Conservation (phyloP, 768 basidiomycete species). For the Coprinellus aureogranulatus region DNA sequence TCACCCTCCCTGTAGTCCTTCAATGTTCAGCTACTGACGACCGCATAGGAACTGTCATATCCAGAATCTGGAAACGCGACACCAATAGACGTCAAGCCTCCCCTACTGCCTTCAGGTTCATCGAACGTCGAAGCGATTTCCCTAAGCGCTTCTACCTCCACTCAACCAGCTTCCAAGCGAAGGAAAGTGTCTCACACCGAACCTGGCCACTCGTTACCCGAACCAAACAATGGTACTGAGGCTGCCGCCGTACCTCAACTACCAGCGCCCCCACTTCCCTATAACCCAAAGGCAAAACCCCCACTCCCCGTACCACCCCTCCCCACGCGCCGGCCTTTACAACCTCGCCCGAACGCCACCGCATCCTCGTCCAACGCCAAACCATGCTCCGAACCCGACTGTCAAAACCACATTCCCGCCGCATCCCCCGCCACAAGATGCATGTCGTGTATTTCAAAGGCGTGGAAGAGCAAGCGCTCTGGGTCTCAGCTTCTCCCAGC, state of each 20-base stretch:
- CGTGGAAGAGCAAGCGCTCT: constrained; percentile 6
- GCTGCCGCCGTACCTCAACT: too few relatives aligned
- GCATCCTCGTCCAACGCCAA: not conserved
- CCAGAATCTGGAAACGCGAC: not conserved
- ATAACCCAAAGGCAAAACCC: not conserved
- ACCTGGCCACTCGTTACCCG: too few relatives aligned
- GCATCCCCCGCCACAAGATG: not conserved
- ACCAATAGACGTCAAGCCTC: not conserved
- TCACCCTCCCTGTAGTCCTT: not conserved
- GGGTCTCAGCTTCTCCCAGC: not conserved
- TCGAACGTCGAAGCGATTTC: not conserved
- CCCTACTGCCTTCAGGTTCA: not conserved
- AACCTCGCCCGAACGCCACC: not conserved
- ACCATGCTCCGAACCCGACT: not conserved
- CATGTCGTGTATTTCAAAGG: constrained; percentile 4
- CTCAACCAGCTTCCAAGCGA: not conserved
- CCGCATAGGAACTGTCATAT: not conserved
- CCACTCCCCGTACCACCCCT: not conserved
- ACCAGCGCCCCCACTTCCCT: not conserved
- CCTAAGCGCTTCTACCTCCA: not conserved
- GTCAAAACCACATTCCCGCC: not conserved
- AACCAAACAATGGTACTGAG: too few relatives aligned
- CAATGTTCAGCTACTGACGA: not conserved
- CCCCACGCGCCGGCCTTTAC: not conserved
- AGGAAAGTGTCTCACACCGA: constrained; percentile 7